A percentile compares a stretch with the other conserved stretches of the same genome.
Conservation (phyloP, 441 rosid species). For the Pelargonium exstipulatum region DNA sequence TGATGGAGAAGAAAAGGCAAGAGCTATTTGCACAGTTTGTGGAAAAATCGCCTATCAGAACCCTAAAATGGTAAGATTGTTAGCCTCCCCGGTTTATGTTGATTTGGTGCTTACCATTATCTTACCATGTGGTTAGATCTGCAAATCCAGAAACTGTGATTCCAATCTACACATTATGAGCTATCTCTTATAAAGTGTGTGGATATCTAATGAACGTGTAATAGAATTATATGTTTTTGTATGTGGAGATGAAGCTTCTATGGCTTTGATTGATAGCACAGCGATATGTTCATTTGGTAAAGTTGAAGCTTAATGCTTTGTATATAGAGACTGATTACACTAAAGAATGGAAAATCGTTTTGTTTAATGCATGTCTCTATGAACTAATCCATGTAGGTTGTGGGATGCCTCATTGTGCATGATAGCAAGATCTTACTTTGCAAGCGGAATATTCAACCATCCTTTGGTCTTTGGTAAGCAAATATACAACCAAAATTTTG, state of each 20-base stretch:
- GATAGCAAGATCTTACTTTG: constrained; percentile 82
- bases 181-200: not conserved
- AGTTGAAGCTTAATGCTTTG: not conserved
- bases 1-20: constrained; percentile 75
- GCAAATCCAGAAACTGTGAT: not conserved
- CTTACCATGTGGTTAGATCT: not conserved
- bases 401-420: constrained; percentile 89
- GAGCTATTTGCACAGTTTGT: constrained; percentile 79
- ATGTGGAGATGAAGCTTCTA: not conserved
- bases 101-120: constrained; percentile 4
- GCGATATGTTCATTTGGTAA: not conserved
- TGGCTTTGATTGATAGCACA: not conserved
- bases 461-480: constrained; percentile 77
- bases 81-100: not conserved
- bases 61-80: constrained; percentile 73
- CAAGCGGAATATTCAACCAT: constrained; percentile 94
- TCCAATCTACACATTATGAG: not conserved
- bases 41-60: constrained; percentile 78
- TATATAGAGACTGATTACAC: too few species aligned
- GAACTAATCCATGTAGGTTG: constrained; percentile 48
- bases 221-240: not conserved
- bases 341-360: not conserved
- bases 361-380: constrained; percentile 17
- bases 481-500: not conserved
- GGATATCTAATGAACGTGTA: not conserved